Conservation (phyloP, 768 basidiomycete genomes). For the Lyophyllum atratum region DNA sequence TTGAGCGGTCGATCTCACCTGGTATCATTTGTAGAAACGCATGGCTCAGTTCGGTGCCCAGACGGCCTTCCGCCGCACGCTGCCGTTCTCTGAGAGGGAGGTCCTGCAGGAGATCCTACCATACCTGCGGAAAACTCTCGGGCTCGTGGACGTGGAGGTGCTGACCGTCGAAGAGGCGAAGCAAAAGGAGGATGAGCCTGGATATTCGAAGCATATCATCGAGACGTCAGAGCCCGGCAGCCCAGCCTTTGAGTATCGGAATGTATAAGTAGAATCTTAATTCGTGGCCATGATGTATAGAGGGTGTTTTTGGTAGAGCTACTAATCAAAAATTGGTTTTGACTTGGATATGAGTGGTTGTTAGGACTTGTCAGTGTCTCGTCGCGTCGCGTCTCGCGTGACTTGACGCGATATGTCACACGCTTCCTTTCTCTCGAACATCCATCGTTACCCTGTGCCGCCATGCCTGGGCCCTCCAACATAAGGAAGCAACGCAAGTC, state of each 20-base stretch:
- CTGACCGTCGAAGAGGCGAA: slow-evolving; percentile 69
- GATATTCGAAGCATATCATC: slow-evolving; percentile 69
- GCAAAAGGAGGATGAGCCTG: slow-evolving; percentile 50
- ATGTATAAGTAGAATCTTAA: neutral
- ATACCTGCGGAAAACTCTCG: slow-evolving; percentile 79
- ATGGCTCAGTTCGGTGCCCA: slow-evolving; percentile 75
- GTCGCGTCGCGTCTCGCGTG: too few relatives aligned
- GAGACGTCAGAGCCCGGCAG: slow-evolving; percentile 87
- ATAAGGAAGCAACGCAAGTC: slow-evolving; percentile 44
- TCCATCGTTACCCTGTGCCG: neutral
- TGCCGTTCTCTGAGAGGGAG: slow-evolving; percentile 82
- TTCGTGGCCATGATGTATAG: neutral
- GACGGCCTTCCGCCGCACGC: slow-evolving; percentile 77
- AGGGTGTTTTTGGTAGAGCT: neutral
- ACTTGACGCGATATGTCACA: slow-evolving; percentile 10
- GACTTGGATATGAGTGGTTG: too few relatives aligned
- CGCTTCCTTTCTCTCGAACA: neutral
- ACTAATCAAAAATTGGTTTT: neutral
- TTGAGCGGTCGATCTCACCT: slow-evolving; percentile 9
- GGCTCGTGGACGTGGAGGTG: slow-evolving; percentile 70
- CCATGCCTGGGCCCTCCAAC: slow-evolving; percentile 69
- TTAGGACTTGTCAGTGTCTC: too few relatives aligned
- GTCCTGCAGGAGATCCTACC: slow-evolving; percentile 72
- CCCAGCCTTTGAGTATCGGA: slow-evolving; percentile 80
- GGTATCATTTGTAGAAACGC: slow-evolving; percentile 58